Evolutionary conservation across 768 basidiomycete genomes (phyloP).

Genomic region (Boletellus sp.): DNA sequence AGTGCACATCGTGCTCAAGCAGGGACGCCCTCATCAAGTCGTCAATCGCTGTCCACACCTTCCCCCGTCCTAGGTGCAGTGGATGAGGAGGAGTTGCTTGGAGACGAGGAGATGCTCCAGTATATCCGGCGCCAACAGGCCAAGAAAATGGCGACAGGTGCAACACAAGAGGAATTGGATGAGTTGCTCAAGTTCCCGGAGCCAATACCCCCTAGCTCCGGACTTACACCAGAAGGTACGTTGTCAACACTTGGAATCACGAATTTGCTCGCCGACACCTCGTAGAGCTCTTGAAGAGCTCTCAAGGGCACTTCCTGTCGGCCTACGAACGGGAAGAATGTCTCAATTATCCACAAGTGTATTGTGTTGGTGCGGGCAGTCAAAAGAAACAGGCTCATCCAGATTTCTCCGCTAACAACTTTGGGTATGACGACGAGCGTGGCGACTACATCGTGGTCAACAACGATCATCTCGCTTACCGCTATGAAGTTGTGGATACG

Average conservation of each 20-base stretch:
- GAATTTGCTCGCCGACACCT: conserved; percentile 6
- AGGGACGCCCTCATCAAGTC: conserved; percentile 63
- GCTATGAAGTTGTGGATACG: conserved; percentile 91
- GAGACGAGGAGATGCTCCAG: conserved; percentile 96
- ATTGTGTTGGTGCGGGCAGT: conserved; percentile 74
- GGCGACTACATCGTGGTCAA: conserved; percentile 92
- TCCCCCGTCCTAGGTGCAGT: conserved; percentile 75
- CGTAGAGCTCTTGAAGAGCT: conserved; percentile 62
- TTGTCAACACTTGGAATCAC: conserved; percentile 11
- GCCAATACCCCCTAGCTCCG: conserved; percentile 66
- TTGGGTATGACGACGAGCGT: conserved; percentile 96
- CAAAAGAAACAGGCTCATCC: conserved; percentile 79
- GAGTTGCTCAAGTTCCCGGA: conserved; percentile 91
- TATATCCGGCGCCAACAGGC: conserved; percentile 90
- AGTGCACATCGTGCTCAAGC: conserved; percentile 49
- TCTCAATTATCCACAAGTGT: conserved; percentile 79
- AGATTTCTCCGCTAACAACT: conserved; percentile 77
- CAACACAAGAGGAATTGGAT: conserved; percentile 84
- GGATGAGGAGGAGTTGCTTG: conserved; percentile 83
- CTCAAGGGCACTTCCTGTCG: conserved; percentile 69
- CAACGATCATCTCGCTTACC: conserved; percentile 91
- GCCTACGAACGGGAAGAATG: conserved; percentile 91
- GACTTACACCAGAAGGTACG: conserved; percentile 69
- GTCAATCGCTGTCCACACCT: conserved; percentile 76
- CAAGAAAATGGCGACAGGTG: conserved; percentile 79